Evolutionary conservation across 164 flowering plant genomes (phyloP), one percentile per base, ranked within the genome.

Genomic region (Magnolia officinalis): DNA sequence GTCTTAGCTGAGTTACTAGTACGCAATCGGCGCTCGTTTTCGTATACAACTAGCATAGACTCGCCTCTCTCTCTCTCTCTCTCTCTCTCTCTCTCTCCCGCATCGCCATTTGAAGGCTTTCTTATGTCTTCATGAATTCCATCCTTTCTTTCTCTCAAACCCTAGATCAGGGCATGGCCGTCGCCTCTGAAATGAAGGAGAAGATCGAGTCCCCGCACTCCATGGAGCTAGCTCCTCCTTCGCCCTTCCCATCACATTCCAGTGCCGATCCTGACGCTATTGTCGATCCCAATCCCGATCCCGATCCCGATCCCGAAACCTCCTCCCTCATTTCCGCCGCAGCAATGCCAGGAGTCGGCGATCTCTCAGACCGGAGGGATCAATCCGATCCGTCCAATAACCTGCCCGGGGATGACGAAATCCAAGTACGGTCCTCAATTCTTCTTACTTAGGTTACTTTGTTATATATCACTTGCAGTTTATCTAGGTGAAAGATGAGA

Each of bases 221-320:
- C 45, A 21, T 66, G 37, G 29, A 31, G 31, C 64, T 18, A 4
- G 11, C 75, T 50, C 71, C 71, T 67, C 23, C 75, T 52, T 68
- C 18, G 16, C 18, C 61, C 16, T 55, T 55, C 16, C 10, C 18
- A 11, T 55, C 61, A 16, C 0, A 14, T 55, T 76, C 7, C 69
- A 69, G 52, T 37, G 71, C 50, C 50, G 71, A 29, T 69, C 50
- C 45, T 59, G 74, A 29, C 45, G 63, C 63, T 31, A 55, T 63
- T 20, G 55, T 29, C 55, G 78, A 21, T 20, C 67, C 74, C 19
- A 50, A 72, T 52, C 74, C 67, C 55, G 78, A 21, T 20, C 67
- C 74, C 19, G 83, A 79, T 19, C 65, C 81, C 52, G 65, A 72
- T 52, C 74, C 82, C n/a, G 82, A 82, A 2, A 61, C 78, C 37